These are phyloP conservation scores for Vitis vinifera DNA, from an alignment of 164 flowering plant genomes.

Conservation along the genomic window ASM3070453v1 NC_081809.1:26110001-26110500, in stretches of 20 bases:
- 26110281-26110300: conserved; percentile 72
- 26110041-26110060: conserved; percentile 60
- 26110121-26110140: conserved; percentile 68
- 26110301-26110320: conserved; percentile 72
- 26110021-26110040: conserved; percentile 79
- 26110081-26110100: conserved; percentile 59
- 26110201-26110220: background rate
- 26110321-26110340: conserved; percentile 95
- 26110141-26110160: conserved; percentile 55
- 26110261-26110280: conserved; percentile 55
- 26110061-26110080: conserved; percentile 35
- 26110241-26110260: conserved; percentile 84
- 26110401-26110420: conserved; percentile 55
- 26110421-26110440: conserved; percentile 71
- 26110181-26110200: conserved; percentile 1
- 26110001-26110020: conserved; percentile 77
- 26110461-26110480: conserved; percentile 48
- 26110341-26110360: conserved; percentile 73
- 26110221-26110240: conserved; percentile 41
- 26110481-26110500: background rate
- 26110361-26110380: conserved; percentile 74
- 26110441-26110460: conserved; percentile 85
- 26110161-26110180: conserved; percentile 4
- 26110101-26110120: conserved; percentile 66
- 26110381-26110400: conserved; percentile 37